A percentile compares a stretch with the other conserved stretches of the same genome.
Conservation (phyloP, 805 yeast genomes). For the Suhomyces tanzawaensis region DNA sequence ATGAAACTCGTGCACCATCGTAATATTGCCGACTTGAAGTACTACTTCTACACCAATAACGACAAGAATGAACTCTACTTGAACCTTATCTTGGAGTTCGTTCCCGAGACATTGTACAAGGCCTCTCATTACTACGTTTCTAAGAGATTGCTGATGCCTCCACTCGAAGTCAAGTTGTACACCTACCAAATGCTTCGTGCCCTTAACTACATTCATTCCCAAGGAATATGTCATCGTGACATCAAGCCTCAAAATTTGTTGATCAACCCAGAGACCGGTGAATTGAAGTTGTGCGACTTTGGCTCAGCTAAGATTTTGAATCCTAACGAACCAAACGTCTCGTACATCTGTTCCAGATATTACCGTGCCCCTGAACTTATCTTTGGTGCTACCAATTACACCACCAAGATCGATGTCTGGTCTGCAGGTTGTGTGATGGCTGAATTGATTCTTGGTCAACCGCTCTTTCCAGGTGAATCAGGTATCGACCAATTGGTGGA, state of each 20-base stretch:
- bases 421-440: slow-evolving; percentile 98
- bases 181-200: slow-evolving; percentile 77
- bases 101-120: slow-evolving; percentile 94
- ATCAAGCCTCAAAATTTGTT: slow-evolving; percentile 87
- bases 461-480: slow-evolving; percentile 95
- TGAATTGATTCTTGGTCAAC: slow-evolving; percentile 91
- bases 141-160: slow-evolving; percentile 77
- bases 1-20: slow-evolving; percentile 88
- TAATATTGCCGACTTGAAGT: slow-evolving; percentile 82
- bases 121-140: slow-evolving; percentile 82
- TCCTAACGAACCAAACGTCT: slow-evolving; percentile 90
- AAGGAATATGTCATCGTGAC: slow-evolving; percentile 89
- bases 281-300: slow-evolving; percentile 91
- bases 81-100: slow-evolving; percentile 84
- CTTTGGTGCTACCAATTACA: slow-evolving; percentile 94
- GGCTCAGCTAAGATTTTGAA: slow-evolving; percentile 92
- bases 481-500: slow-evolving; percentile 98
- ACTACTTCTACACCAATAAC: slow-evolving; percentile 74
- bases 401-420: slow-evolving; percentile 97
- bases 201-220: slow-evolving; percentile 70
- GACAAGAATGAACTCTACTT: slow-evolving; percentile 80
- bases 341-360: slow-evolving; percentile 94
- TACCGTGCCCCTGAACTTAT: slow-evolving; percentile 97
- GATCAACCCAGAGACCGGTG: slow-evolving; percentile 81
- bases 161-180: slow-evolving; percentile 82